Base-by-base conservation (phyloP, 148 eudicot genomes). In the Rhododendron mucronatum region DNA sequence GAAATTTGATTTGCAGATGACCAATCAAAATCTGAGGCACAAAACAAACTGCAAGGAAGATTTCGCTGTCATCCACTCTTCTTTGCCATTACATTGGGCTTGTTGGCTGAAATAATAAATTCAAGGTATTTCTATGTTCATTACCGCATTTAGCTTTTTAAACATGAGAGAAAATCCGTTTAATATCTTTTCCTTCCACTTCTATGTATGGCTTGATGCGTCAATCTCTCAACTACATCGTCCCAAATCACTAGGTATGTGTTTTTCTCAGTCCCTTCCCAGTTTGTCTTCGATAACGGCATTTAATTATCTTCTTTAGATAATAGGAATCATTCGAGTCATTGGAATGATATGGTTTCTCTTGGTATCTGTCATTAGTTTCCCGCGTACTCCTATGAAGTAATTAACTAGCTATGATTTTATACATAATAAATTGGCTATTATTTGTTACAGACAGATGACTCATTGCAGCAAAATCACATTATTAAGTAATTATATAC, bases 81-180 rank as follows among this genome's bases (percentile, higher is more conserved):
- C 92, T 97, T 95, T 91, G 99, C 98, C 85, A 92, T 97, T 86
- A 89, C 98, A 75, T 90, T 95, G 98, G 95, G 98, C 73, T 86
- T 97, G 78, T 91, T 97, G 86, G 96, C 97, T 57, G 99, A 97
- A 92, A 91, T 97, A 84, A 93, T 97, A 86, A 97, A 97, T 87
- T 97, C 99, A 45, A 97, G 99, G 99, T 97, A 90, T 81, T 59
- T 82, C 81, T 73, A 12, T n/a, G 59, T 85, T 63, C 76, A 67
- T 8, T 80, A 63, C 23, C 85, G 67, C 75, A 57, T 65, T 76
- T 55, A 41, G 33, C 71, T 63, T 65, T 41, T 71, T 73, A 79
- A 65, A 67, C 30, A 82, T 67, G 15, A 51, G 57, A 7, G 28
- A 12, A 37, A 81, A 69, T 47, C 55, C 50, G 50, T 13, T 13